These are phyloP conservation scores for Leishmania lainsoni DNA, from an alignment of 208 protist genomes.

Conservation along the genomic window DNA sequence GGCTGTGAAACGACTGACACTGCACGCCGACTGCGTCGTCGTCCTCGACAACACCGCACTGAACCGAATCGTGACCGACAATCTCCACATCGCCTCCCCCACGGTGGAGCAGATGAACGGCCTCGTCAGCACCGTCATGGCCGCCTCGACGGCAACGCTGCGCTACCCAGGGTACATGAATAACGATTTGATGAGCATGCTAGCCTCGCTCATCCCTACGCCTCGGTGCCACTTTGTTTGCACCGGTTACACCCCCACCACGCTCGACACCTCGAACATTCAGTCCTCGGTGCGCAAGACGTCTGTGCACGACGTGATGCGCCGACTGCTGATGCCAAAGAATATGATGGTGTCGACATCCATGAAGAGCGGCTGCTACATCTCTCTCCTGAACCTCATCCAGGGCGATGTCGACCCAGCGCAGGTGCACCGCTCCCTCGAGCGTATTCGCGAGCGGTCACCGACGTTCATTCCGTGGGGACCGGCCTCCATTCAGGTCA, in stretches of 20 bases:
- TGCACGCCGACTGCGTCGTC: slow-evolving; percentile 97
- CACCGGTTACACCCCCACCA: slow-evolving; percentile 98
- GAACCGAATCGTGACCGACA: slow-evolving; percentile 97
- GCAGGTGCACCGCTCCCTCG: slow-evolving; percentile 98
- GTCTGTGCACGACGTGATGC: slow-evolving; percentile 99
- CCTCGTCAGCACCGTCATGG: slow-evolving; percentile 99
- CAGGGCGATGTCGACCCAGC: slow-evolving; percentile 99
- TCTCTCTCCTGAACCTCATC: slow-evolving; percentile 99
- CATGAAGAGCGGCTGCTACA: slow-evolving; percentile 96
- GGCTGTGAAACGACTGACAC: slow-evolving; percentile 98
- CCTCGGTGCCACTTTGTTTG: slow-evolving; percentile 99
- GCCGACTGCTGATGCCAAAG: slow-evolving; percentile 98
- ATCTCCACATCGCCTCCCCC: slow-evolving; percentile 95
- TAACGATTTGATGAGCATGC: slow-evolving; percentile 97
- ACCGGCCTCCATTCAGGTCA: slow-evolving; percentile 95
- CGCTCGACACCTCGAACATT: slow-evolving; percentile 89
- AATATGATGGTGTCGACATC: slow-evolving; percentile 98
- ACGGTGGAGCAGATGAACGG: slow-evolving; percentile 98
- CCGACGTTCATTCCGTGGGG: slow-evolving; percentile 99
- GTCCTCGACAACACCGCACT: slow-evolving; percentile 99
- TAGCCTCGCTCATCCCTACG: slow-evolving; percentile 99
- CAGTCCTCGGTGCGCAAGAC: slow-evolving; percentile 97
- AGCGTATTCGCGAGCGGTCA: slow-evolving; percentile 97
- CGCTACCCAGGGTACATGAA: slow-evolving; percentile 99
- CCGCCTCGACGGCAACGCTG: slow-evolving; percentile 98